Percentiles rank a stretch among this genome's conserved stretches.
Evolutionary conservation across 2,329 filamentous ascomycete genomes (phyloP).

Genomic region (Aureobasidium sp.): DNA sequence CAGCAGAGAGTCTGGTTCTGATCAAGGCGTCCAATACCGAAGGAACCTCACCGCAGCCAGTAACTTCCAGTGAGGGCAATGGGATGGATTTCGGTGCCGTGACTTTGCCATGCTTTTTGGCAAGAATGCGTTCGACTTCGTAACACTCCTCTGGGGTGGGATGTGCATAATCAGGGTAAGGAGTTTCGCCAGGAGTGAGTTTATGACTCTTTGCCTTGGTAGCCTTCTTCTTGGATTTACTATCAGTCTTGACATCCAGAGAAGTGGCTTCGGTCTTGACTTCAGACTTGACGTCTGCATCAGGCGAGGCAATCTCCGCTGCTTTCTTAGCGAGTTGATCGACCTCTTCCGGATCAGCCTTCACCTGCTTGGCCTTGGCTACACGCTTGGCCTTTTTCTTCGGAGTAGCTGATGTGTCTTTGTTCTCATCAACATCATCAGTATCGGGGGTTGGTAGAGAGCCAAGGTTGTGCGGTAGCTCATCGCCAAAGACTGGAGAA

Average conservation of each 20-base stretch:
- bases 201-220: slow-evolving; percentile 38
- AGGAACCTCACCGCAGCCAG: slow-evolving; percentile 63
- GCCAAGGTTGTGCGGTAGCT: slow-evolving; percentile 53
- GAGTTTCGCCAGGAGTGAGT: slow-evolving; percentile 46
- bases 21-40: slow-evolving; percentile 59
- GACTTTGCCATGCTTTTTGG: slow-evolving; percentile 58
- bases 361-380: slow-evolving; percentile 15
- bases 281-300: slow-evolving; percentile 17
- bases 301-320: slow-evolving; percentile 13
- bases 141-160: slow-evolving; percentile 65
- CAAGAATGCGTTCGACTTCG: slow-evolving; percentile 60
- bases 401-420: slow-evolving; percentile 19
- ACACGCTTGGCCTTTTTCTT: slow-evolving; percentile 15
- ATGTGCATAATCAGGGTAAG: slow-evolving; percentile 59
- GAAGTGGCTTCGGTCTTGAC: background rate
- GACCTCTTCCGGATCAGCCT: slow-evolving; percentile 19
- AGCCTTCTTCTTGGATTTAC: slow-evolving; percentile 32
- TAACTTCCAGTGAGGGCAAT: slow-evolving; percentile 60
- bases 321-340: slow-evolving; percentile 17
- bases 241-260: background rate
- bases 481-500: slow-evolving; percentile 32
- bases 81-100: slow-evolving; percentile 60
- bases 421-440: slow-evolving; percentile 20
- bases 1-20: slow-evolving; percentile 55
- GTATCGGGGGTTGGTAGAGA: slow-evolving; percentile 26